A percentile compares a stretch with the other conserved stretches of the same genome.
Conservation (phyloP, 2,329 filamentous ascomycete genomes). For the Chaetothyriales sp. region DNA sequence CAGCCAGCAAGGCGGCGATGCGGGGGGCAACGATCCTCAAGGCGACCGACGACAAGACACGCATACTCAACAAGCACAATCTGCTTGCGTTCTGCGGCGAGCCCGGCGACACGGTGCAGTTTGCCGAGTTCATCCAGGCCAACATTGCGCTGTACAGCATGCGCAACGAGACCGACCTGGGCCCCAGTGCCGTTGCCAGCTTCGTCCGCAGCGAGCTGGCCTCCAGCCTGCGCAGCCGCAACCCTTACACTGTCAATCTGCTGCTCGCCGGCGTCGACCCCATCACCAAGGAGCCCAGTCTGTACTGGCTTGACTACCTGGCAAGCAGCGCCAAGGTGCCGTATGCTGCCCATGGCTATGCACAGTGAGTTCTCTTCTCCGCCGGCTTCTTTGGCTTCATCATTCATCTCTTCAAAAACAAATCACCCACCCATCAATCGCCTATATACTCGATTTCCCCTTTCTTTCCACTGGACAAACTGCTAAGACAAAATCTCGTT, state of each 20-base stretch:
- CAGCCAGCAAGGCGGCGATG: constrained; percentile 96
- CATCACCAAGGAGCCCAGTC: constrained; percentile 73
- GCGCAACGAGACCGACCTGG: constrained; percentile 88
- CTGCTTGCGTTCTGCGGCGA: constrained; percentile 92
- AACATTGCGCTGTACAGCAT: constrained; percentile 97
- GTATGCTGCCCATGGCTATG: constrained; percentile 95
- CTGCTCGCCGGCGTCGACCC: constrained; percentile 86
- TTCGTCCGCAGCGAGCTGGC: constrained; percentile 93
- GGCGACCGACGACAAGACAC: constrained; percentile 89
- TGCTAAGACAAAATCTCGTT: neutral
- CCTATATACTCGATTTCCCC: too few species aligned
- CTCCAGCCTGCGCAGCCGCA: constrained; percentile 73
- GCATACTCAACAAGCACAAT: constrained; percentile 80
- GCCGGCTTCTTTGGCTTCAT: neutral
- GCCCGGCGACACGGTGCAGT: constrained; percentile 95
- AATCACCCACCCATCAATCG: too few species aligned
- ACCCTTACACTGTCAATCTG: constrained; percentile 93
- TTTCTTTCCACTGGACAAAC: too few species aligned
- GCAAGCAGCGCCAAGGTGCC: constrained; percentile 75
- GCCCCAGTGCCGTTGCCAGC: constrained; percentile 72
- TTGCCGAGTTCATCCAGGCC: constrained; percentile 97
- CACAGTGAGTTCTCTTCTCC: constrained; percentile 50
- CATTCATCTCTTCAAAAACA: too few species aligned
- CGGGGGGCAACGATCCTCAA: constrained; percentile 93
- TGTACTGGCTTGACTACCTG: constrained; percentile 97